Evolutionary conservation across 192 early-diverging fungal genomes (phyloP).

Genomic region (Spinellus fusiger): DNA sequence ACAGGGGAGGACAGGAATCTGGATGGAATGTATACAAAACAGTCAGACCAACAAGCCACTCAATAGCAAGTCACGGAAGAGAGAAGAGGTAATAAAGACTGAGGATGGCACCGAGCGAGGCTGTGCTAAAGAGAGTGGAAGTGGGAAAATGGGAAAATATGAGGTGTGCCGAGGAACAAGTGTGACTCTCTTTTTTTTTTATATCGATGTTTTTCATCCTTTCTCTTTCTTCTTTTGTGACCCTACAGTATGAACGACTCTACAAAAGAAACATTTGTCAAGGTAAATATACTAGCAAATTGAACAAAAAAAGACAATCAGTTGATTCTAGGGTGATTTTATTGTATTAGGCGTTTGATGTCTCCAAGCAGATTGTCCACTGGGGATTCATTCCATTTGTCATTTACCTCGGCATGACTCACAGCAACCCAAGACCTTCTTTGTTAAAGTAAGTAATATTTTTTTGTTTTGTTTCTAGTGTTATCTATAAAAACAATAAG

Average conservation of each 20-base stretch:
- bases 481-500: too few species aligned
- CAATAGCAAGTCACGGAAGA: too few species aligned
- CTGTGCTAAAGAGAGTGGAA: too few species aligned
- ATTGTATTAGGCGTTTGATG: constrained; percentile 29
- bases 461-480: too few species aligned
- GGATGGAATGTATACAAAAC: neutral
- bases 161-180: neutral
- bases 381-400: constrained; percentile 59
- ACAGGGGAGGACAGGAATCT: neutral
- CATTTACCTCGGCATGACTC: constrained; percentile 49
- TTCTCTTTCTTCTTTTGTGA: constrained; percentile 2
- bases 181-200: neutral
- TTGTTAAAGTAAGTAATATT: constrained; percentile 23
- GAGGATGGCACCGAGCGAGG: too few species aligned
- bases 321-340: neutral
- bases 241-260: constrained; percentile 38
- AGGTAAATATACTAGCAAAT: constrained; percentile 22
- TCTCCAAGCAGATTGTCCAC: constrained; percentile 52
- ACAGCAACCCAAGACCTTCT: constrained; percentile 30
- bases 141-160: neutral
- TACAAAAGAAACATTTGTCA: constrained; percentile 47
- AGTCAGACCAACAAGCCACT: neutral
- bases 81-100: too few species aligned
- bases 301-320: neutral
- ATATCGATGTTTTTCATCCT: constrained; percentile 6